Conservation (phyloP, 768 basidiomycete species). For the Lepiota brunneoincarnata region DNA sequence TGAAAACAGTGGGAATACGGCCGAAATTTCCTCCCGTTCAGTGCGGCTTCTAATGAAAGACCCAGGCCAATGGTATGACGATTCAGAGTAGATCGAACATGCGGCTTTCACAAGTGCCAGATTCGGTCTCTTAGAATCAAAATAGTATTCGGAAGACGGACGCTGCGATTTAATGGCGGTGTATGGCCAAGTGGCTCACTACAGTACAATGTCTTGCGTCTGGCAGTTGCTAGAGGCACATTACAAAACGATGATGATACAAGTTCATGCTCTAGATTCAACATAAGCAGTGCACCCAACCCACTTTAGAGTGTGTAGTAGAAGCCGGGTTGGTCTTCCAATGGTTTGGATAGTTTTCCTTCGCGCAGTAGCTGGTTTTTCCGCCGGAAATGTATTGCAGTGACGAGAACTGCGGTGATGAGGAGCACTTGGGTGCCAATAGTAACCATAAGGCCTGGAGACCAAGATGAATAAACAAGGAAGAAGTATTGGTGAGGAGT, state of each 20-base stretch:
- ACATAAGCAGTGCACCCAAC: background rate
- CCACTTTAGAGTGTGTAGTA: slow-evolving; percentile 12
- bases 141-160: too few relatives aligned
- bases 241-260: background rate
- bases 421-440: slow-evolving; percentile 9
- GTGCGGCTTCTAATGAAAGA: too few relatives aligned
- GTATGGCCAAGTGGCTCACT: too few relatives aligned
- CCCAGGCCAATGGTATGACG: too few relatives aligned
- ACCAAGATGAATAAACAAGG: background rate
- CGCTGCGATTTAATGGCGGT: too few relatives aligned
- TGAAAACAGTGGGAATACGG: too few relatives aligned
- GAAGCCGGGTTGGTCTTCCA: slow-evolving; percentile 12
- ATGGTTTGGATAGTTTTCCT: slow-evolving; percentile 8
- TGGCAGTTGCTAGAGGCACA: too few relatives aligned
- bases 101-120: too few relatives aligned
- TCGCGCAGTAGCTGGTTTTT: slow-evolving; percentile 21
- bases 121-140: too few relatives aligned
- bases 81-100: too few relatives aligned
- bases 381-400: slow-evolving; percentile 6
- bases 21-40: too few relatives aligned
- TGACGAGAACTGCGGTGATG: slow-evolving; percentile 3
- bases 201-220: too few relatives aligned
- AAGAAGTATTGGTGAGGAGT: background rate
- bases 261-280: background rate
- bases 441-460: slow-evolving; percentile 5